Evolutionary conservation across 1,284 basidiomycete genomes (phyloP), one percentile per base, ranked within the genome.

Genomic region (Apiotrichum gracile): DNA sequence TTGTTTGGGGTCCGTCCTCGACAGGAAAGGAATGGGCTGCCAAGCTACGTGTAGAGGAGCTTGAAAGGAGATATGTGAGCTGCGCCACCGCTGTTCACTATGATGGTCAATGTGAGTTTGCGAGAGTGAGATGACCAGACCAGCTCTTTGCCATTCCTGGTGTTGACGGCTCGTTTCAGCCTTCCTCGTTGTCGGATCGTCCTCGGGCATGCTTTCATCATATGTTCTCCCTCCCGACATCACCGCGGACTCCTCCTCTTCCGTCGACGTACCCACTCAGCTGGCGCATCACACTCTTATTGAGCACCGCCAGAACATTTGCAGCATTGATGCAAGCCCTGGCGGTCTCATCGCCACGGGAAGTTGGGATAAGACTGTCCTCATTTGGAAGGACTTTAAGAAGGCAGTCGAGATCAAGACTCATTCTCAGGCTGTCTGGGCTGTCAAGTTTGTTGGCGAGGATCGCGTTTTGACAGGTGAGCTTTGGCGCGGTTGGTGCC

Each of bases 291-390:
- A 85, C 74, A 82, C 84, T n/a, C 80, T 93, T 25, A 69, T 91
- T 45, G 96, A 93, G 31, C 96, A 99, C 73, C 82, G 83, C 7
- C 85, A 87, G 50, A 98, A 98, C 67, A 83, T 98, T 16, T 98
- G 94, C 73, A 81, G 91, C 25, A 78, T 99, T 56, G 82, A 90
- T 67, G 81, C 83, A 6, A 82, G 82, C 21, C 71, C 81, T 13
- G 79, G 80, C 51, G 88, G 88, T 7, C 79, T 82, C 52, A 84
- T 94, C 56, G 84, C 94, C 52, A 93, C 91, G n/a, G 94, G 94
- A 21, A 94, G 91, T 55, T 98, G 94, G 94, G 96, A 98, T 76
- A 86, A 82, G 91, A 92, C 92, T 0, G 94, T 91, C 21, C 88
- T 88, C 74, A 84, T 99, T 0, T 99, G 96, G 96, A 86, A 84